Base-by-base conservation (phyloP, 2,329 filamentous ascomycete species). In the Botrytis pseudocinerea region DNA sequence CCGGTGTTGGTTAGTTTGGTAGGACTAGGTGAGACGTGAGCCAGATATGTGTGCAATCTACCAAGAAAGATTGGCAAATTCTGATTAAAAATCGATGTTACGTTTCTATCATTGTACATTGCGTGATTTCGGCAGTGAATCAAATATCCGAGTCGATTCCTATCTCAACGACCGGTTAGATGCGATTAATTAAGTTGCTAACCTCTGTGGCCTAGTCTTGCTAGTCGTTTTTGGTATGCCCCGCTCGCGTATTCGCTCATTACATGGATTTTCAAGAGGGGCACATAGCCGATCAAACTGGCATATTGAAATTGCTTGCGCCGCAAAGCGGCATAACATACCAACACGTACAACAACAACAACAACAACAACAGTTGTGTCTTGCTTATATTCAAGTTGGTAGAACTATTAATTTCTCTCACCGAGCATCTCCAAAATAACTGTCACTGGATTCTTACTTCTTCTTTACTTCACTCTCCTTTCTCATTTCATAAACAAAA, bases 371-470 rank as follows among this genome's bases (percentile, higher is more conserved):
- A 54, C 48, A 54, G 25, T 54, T 54, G 12, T 54, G 1, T 28
- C 25, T 6, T 54, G 0, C 25, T 9, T 6, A n/a, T 54, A 28
- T 0, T 14, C 28, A 54, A 16, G 14, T 16, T 16, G 14, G 14
- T 8, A 54, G n/a, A 18, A 9, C 14, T 28, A 8, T 54, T 28
- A 0, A 1, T 54, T 18, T 8, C 12, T 18, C n/a, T 54, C 14
- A 6, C 14, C 2, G 6, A 54, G 14, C 0, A 18, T 18, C 0
- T 28, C 6, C 5, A 54, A 25, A n/a, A 54, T 2, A 28, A 28
- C 12, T 28, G 6, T 3, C 14, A 54, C 51, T 28, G 2, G 1
- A 8, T 16, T 3, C 0, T 28, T 16, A 28, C n/a, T 54, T 18
- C 51, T 28, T 54, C 4, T 54, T 18, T 18, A 18, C 0, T 28